These are phyloP conservation scores for Saccharomyces hybrid DNA, from an alignment of 1,139 yeast species.

Conservation along the genomic window DNA sequence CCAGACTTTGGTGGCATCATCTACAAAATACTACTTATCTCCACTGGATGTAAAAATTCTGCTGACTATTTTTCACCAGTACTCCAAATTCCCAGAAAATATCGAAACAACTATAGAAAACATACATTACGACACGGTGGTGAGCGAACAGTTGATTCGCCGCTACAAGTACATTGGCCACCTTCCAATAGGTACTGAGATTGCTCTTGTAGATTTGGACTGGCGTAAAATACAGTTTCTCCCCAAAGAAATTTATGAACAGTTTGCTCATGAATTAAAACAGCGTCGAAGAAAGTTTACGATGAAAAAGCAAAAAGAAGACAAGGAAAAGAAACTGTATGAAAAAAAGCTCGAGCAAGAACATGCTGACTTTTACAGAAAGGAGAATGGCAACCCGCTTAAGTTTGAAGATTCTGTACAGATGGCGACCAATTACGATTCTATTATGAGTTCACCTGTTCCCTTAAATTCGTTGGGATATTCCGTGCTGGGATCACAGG, in stretches of 20 bases:
- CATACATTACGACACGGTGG: slow-evolving; percentile 52
- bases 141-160: slow-evolving; percentile 45
- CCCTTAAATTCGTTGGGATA: not conserved
- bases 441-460: slow-evolving; percentile 5
- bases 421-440: slow-evolving; percentile 6
- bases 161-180: slow-evolving; percentile 71
- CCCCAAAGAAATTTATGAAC: slow-evolving; percentile 44
- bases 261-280: slow-evolving; percentile 51
- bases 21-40: slow-evolving; percentile 56
- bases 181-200: slow-evolving; percentile 74
- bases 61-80: slow-evolving; percentile 53
- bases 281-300: slow-evolving; percentile 50
- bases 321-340: slow-evolving; percentile 52
- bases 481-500: not conserved
- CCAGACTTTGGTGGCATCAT: slow-evolving; percentile 65
- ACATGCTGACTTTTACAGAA: slow-evolving; percentile 47
- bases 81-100: slow-evolving; percentile 57
- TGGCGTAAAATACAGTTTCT: slow-evolving; percentile 50
- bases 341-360: slow-evolving; percentile 53
- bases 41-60: slow-evolving; percentile 74
- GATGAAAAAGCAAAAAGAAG: slow-evolving; percentile 58
- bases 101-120: slow-evolving; percentile 60
- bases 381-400: slow-evolving; percentile 41
- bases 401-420: not conserved
- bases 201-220: slow-evolving; percentile 79